Evolutionary conservation across 164 flowering plant species (phyloP).

Genomic region (Stephania japonica): DNA sequence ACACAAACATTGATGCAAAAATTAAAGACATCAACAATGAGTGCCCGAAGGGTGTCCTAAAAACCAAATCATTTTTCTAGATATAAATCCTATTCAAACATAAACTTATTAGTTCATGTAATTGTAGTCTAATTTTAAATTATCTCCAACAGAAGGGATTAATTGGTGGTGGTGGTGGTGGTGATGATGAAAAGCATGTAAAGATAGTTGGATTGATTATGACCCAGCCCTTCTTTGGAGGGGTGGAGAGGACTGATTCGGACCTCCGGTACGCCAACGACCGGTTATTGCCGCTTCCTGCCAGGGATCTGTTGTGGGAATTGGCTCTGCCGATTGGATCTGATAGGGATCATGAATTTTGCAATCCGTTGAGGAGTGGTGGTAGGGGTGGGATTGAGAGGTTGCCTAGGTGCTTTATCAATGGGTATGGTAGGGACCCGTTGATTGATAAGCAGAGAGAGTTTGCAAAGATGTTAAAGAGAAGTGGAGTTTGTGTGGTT

Average conservation of each 20-base stretch:
- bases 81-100: no score
- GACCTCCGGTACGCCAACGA: constrained; percentile 32
- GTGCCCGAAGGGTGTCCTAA: no score
- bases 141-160: no score
- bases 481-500: constrained; percentile 3
- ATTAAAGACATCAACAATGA: no score
- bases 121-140: no score
- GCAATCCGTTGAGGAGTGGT: constrained; percentile 27
- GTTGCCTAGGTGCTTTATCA: constrained; percentile 39
- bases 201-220: constrained; percentile 46
- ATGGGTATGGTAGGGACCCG: constrained; percentile 42
- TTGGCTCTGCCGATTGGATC: constrained; percentile 43
- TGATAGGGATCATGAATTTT: constrained; percentile 52
- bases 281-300: constrained; percentile 32
- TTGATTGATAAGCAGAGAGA: constrained; percentile 39
- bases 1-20: no score
- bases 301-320: constrained; percentile 43
- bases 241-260: constrained; percentile 43
- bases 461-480: constrained; percentile 32
- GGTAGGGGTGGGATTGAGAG: constrained; percentile 13
- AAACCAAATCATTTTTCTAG: no score
- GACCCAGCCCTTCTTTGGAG: constrained; percentile 48
- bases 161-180: constrained; percentile 9
- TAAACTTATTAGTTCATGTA: no score
- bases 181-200: constrained; percentile 26